Evolutionary conservation across 495 filamentous ascomycete genomes (phyloP).

Genomic region (Aspergillus homomorphus): DNA sequence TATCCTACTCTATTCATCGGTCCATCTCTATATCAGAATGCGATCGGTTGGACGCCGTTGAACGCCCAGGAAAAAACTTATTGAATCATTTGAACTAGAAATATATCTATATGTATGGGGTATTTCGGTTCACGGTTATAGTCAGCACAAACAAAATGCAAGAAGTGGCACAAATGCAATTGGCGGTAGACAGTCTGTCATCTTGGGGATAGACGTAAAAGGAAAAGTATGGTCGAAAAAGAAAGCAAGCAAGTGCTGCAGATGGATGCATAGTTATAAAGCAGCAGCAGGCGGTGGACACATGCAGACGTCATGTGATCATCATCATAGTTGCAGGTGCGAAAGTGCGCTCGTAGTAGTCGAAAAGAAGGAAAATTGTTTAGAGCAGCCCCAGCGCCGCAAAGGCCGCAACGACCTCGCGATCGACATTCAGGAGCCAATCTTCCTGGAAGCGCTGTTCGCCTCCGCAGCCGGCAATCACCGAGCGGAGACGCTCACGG

Average conservation of each 20-base stretch:
- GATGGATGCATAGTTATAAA: too few species aligned
- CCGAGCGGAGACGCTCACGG: conserved; percentile 57
- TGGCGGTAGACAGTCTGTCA: neutral
- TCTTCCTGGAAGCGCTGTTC: conserved; percentile 68
- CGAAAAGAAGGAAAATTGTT: too few species aligned
- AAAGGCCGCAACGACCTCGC: conserved; percentile 71
- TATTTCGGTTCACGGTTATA: neutral
- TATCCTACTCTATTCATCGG: too few species aligned
- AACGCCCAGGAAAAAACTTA: too few species aligned
- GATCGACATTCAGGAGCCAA: conserved; percentile 87
- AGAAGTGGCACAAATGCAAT: neutral
- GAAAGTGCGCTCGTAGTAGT: too few species aligned
- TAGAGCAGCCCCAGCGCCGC: conserved; percentile 48
- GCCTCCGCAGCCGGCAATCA: conserved; percentile 69
- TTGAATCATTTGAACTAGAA: neutral
- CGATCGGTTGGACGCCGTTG: too few species aligned
- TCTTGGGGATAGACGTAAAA: too few species aligned
- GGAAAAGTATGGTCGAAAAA: neutral
- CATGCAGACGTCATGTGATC: too few species aligned
- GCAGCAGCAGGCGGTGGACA: too few species aligned
- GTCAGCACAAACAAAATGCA: neutral
- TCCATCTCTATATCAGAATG: too few species aligned
- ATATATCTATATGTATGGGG: neutral
- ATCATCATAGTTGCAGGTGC: too few species aligned
- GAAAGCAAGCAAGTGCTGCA: too few species aligned